A percentile compares a stretch with the other conserved stretches of the same genome.
Conservation (phyloP, 2,329 filamentous ascomycete genomes). For the Coniochaeta sp. region DNA sequence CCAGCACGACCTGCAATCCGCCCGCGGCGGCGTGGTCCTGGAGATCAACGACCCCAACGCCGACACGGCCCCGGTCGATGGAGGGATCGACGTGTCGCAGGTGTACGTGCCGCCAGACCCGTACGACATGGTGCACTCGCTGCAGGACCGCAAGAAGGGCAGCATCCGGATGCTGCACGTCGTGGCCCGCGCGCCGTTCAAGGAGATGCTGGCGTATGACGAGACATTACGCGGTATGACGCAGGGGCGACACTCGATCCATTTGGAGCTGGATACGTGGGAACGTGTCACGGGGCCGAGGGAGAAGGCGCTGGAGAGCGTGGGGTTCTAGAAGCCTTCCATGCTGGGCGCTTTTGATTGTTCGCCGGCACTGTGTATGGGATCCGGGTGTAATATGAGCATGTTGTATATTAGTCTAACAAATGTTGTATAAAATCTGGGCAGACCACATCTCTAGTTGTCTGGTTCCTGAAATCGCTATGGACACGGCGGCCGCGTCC, state of each 20-base stretch:
- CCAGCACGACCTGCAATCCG: conserved; percentile 71
- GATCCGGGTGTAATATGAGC: not conserved
- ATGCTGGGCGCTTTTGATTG: not conserved
- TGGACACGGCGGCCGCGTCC: not conserved
- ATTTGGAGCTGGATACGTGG: conserved; percentile 52
- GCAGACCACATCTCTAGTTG: not conserved
- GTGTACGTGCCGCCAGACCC: conserved; percentile 89
- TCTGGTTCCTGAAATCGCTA: not conserved
- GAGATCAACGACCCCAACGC: conserved; percentile 51
- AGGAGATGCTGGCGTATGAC: conserved; percentile 94
- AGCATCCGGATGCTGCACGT: conserved; percentile 54
- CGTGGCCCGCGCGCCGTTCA: conserved; percentile 80
- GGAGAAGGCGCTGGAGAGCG: conserved; percentile 34
- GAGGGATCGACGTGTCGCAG: conserved; percentile 56
- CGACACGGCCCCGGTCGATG: conserved; percentile 18
- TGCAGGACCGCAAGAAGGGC: conserved; percentile 38
- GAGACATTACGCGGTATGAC: conserved; percentile 85
- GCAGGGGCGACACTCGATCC: conserved; percentile 62
- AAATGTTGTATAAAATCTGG: not conserved
- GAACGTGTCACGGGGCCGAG: conserved; percentile 46
- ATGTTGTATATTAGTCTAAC: not conserved
- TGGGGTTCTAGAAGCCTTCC: not conserved
- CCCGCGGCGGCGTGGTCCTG: conserved; percentile 67
- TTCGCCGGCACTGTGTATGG: not conserved
- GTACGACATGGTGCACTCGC: conserved; percentile 56